Evolutionary conservation across 148 eudicot species (phyloP).

Genomic region (Rhododendron ovatum): DNA sequence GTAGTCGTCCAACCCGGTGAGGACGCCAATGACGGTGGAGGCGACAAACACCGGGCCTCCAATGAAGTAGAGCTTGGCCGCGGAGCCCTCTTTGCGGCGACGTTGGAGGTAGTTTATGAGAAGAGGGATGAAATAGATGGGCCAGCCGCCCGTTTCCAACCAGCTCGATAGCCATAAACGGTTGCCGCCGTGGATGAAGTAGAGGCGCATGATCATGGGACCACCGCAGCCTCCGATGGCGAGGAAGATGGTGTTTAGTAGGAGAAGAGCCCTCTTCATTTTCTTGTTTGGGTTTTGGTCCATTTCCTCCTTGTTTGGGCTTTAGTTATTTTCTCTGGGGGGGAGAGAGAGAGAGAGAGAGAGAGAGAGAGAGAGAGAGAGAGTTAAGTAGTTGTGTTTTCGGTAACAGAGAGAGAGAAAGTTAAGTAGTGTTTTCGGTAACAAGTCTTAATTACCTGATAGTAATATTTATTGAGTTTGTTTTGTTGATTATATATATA

Average conservation of each 20-base stretch:
- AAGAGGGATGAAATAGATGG: slow-evolving; percentile 42
- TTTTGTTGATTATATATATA: too few species aligned
- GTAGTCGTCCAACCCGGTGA: slow-evolving; percentile 54
- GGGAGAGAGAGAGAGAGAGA: too few species aligned
- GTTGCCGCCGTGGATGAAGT: slow-evolving; percentile 69
- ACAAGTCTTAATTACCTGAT: too few species aligned
- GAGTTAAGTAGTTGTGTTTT: too few species aligned
- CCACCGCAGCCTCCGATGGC: slow-evolving; percentile 52
- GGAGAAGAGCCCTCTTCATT: slow-evolving; percentile 23
- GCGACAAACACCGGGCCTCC: slow-evolving; percentile 12
- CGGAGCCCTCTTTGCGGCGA: slow-evolving; percentile 19
- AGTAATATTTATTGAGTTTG: too few species aligned
- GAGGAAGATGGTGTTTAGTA: slow-evolving; percentile 16
- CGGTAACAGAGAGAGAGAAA: too few species aligned
- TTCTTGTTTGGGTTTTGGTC: neutral
- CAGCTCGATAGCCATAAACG: slow-evolving; percentile 55
- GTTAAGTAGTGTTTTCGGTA: too few species aligned
- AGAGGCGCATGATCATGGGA: slow-evolving; percentile 64
- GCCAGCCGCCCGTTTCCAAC: slow-evolving; percentile 61
- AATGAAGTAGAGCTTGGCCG: slow-evolving; percentile 26
- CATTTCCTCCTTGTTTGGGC: neutral
- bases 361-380: too few species aligned
- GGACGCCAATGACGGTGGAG: slow-evolving; percentile 29
- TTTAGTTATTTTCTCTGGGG: too few species aligned
- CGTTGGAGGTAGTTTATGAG: slow-evolving; percentile 30